Evolutionary conservation across 495 filamentous ascomycete genomes (phyloP).

Genomic region (Lepidopterella palustris): DNA sequence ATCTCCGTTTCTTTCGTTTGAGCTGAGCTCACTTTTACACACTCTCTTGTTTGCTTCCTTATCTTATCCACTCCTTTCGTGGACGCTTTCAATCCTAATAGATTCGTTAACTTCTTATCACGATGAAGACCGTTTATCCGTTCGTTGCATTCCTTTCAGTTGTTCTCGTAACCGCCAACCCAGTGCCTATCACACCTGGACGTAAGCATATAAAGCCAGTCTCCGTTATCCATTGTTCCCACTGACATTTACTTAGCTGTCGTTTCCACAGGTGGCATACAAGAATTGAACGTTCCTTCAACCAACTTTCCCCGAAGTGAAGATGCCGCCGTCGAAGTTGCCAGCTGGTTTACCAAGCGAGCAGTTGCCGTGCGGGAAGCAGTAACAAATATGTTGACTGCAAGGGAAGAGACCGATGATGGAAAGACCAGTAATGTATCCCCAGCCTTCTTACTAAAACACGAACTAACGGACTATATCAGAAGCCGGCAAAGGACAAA

Average conservation of each 20-base stretch:
- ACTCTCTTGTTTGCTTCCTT: slow-evolving; percentile 11
- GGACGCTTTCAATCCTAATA: neutral
- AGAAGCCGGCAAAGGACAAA: neutral
- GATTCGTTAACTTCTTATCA: neutral
- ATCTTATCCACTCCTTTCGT: slow-evolving; percentile 5
- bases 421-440: slow-evolving; percentile 1
- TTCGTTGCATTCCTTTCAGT: slow-evolving; percentile 23
- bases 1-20: slow-evolving; percentile 18
- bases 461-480: neutral
- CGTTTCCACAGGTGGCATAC: slow-evolving; percentile 1
- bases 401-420: neutral
- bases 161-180: slow-evolving; percentile 19
- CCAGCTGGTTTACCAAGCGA: neutral
- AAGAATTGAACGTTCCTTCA: slow-evolving; percentile 11
- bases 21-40: slow-evolving; percentile 28
- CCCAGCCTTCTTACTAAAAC: neutral
- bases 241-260: slow-evolving; percentile 4
- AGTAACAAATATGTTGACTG: neutral
- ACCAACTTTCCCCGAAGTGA: slow-evolving; percentile 12
- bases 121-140: slow-evolving; percentile 22
- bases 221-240: neutral
- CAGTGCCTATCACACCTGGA: slow-evolving; percentile 17
- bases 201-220: neutral
- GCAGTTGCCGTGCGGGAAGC: neutral
- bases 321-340: neutral